A percentile compares a stretch with the other conserved stretches of the same genome.
Evolutionary conservation across 345 rosid genomes (phyloP).

Genomic region (Hypericum perforatum): DNA sequence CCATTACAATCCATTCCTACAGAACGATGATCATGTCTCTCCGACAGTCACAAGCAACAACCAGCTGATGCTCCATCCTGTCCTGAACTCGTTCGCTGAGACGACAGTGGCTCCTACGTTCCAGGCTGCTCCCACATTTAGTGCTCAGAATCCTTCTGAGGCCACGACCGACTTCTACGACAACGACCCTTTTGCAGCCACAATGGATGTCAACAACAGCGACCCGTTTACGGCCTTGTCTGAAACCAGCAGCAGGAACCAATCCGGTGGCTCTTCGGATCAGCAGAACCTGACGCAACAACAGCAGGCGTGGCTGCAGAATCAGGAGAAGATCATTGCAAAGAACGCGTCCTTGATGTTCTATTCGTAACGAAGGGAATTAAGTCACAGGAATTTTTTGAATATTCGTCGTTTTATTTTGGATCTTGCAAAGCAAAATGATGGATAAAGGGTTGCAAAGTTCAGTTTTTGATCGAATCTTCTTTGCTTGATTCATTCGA

Average conservation of each 20-base stretch:
- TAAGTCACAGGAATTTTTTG: no score
- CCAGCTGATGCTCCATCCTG: neutral
- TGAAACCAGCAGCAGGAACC: neutral
- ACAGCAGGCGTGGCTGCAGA: conserved; percentile 60
- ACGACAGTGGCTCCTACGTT: conserved; percentile 36
- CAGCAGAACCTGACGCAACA: conserved; percentile 37
- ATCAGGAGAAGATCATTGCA: conserved; percentile 63
- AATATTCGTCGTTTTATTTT: no score
- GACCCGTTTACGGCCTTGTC: no score
- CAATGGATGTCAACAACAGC: no score
- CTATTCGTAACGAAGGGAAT: no score
- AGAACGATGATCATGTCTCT: conserved; percentile 12
- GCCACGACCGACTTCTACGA: neutral
- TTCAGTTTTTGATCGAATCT: no score
- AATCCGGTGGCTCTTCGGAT: conserved; percentile 14
- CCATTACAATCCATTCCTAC: conserved; percentile 26
- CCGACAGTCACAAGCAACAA: neutral
- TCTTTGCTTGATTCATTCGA: no score
- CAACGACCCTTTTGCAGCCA: conserved; percentile 46
- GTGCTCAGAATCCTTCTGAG: conserved; percentile 10
- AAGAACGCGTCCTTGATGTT: conserved; percentile 27
- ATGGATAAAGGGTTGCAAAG: no score
- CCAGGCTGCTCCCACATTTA: conserved; percentile 36
- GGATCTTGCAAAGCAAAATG: no score
- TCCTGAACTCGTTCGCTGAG: no score